phyloP scores from a whole-genome alignment of 2,329 filamentous ascomycete genomes.

The Metarhizium brunneum region DNA sequence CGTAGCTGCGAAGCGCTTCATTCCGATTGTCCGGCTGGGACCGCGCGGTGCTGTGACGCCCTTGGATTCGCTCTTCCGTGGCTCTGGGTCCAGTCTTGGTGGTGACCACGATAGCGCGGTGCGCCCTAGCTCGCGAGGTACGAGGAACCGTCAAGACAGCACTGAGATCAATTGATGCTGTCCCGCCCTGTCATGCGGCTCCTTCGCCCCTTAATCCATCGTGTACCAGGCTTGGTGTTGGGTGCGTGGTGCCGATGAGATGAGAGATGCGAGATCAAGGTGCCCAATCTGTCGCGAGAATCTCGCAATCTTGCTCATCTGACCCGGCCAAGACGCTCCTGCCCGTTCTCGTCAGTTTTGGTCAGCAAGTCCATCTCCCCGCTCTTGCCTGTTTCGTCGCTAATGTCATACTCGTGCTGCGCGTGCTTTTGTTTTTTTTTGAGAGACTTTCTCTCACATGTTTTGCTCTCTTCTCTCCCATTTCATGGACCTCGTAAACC shows the following conservation, averaged over 20 bases:
- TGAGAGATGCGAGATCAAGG: background rate
- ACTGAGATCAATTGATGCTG: background rate
- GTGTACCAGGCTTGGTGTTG: too few relatives aligned
- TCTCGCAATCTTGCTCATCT: background rate
- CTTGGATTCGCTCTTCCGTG: background rate
- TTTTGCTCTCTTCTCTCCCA: background rate
- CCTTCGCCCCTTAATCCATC: background rate
- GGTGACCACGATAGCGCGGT: background rate
- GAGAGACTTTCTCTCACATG: background rate
- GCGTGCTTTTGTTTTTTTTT: background rate
- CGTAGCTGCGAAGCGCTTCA: background rate
- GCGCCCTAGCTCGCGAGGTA: background rate
- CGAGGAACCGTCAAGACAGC: background rate
- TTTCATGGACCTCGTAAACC: background rate
- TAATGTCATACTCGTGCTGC: background rate
- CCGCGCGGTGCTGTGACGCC: background rate
- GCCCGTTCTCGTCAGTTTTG: background rate
- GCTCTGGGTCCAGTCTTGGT: background rate
- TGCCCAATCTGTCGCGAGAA: too few relatives aligned
- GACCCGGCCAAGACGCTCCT: background rate
- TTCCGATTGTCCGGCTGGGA: background rate
- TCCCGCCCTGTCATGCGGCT: background rate
- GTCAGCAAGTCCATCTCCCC: background rate
- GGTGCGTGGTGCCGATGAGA: background rate
- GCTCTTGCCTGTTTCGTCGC: constrained; percentile 1